Conservation (phyloP, 495 filamentous ascomycete genomes). For the Neurospora sp. region DNA sequence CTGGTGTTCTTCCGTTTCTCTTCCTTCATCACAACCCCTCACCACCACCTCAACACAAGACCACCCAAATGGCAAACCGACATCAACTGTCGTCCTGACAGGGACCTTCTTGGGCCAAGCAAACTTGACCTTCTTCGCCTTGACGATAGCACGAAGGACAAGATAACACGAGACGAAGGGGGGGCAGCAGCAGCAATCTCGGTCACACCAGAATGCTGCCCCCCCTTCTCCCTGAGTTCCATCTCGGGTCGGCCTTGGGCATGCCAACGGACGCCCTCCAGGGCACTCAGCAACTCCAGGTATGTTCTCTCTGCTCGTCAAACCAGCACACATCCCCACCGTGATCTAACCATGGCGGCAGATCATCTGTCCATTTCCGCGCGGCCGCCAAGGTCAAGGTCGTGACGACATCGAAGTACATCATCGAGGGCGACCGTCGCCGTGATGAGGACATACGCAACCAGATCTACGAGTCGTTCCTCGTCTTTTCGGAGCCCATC, state of each 20-base stretch:
- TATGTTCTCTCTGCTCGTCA: background rate
- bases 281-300: background rate
- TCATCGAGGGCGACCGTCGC: no score
- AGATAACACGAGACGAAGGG: background rate
- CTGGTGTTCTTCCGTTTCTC: background rate
- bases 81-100: background rate
- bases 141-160: background rate
- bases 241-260: background rate
- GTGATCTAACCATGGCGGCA: background rate
- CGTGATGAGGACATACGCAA: background rate
- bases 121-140: background rate
- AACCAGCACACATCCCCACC: no score
- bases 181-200: background rate
- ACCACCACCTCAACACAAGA: background rate
- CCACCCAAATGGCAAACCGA: background rate
- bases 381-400: no score
- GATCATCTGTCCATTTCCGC: no score
- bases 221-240: background rate
- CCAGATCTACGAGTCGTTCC: constrained; percentile 6
- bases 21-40: background rate
- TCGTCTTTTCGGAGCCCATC: constrained; percentile 3
- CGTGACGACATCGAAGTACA: no score
- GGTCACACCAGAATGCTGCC: background rate
- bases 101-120: background rate
- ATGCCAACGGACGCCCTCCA: background rate